Evolutionary conservation across 768 basidiomycete genomes (phyloP).

Genomic region (Naganishia kalamii): DNA sequence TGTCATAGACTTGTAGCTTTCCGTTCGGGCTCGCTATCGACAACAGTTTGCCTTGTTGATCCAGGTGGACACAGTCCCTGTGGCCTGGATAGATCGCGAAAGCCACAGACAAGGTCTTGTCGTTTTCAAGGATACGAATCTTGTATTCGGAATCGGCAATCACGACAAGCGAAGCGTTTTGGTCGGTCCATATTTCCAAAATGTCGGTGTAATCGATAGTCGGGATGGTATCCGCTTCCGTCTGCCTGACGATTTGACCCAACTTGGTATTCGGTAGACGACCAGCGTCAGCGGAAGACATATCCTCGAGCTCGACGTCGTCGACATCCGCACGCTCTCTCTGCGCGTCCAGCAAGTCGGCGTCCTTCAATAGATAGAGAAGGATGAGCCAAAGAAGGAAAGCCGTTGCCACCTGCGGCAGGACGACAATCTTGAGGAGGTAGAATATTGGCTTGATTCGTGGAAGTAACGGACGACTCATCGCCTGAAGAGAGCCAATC

Average conservation of each 20-base stretch:
- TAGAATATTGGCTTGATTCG: conserved; percentile 58
- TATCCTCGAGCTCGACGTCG: not conserved
- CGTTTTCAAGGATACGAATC: not conserved
- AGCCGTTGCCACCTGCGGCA: conserved; percentile 77
- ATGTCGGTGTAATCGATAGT: conserved; percentile 3
- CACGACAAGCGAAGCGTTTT: not conserved
- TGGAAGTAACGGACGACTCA: conserved; percentile 33
- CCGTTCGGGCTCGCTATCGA: not conserved
- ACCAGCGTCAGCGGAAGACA: not conserved
- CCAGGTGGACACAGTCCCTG: not conserved
- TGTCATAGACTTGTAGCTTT: not conserved
- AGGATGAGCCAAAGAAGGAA: conserved; percentile 66
- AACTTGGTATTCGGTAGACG: not conserved
- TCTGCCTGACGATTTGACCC: not conserved
- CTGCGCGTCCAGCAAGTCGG: conserved; percentile 83
- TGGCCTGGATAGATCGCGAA: conserved; percentile 1
- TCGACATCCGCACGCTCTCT: conserved; percentile 45
- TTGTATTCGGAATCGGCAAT: conserved; percentile 11
- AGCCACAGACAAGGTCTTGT: not conserved
- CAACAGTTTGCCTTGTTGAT: not conserved
- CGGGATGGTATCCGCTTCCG: not conserved
- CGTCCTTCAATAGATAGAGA: conserved; percentile 80
- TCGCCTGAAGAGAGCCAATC: conserved; percentile 31
- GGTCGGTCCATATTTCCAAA: conserved; percentile 3
- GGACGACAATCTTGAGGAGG: conserved; percentile 70